Evolutionary conservation across 2,329 filamentous ascomycete species (phyloP).

Genomic region (Colletotrichum orbiculare): DNA sequence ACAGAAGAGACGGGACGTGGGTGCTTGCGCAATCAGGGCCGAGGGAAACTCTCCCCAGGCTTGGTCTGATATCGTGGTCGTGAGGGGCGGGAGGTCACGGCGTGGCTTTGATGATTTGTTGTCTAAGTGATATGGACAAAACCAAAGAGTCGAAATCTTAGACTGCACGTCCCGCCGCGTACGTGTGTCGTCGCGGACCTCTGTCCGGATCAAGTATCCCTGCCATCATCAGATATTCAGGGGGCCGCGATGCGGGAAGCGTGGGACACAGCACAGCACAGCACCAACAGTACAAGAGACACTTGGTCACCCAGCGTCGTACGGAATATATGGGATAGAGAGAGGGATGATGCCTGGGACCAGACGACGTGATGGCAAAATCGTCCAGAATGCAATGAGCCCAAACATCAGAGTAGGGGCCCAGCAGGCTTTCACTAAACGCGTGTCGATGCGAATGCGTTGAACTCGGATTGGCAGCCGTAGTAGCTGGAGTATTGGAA

Average conservation of each 20-base stretch:
- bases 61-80: neutral
- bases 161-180: neutral
- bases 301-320: neutral
- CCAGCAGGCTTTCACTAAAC: conserved; percentile 7
- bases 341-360: conserved; percentile 22
- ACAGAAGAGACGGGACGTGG: conserved; percentile 14
- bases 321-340: neutral
- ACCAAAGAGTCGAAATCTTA: neutral
- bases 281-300: too few species aligned
- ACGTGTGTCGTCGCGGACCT: conserved; percentile 2
- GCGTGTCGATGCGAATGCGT: conserved; percentile 19
- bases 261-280: too few species aligned
- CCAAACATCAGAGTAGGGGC: conserved; percentile 26
- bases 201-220: neutral
- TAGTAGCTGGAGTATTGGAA: too few species aligned
- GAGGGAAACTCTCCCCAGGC: conserved; percentile 1
- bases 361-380: neutral
- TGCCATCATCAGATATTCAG: conserved; percentile 2
- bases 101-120: neutral
- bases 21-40: neutral
- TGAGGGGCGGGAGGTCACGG: neutral
- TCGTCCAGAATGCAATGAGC: conserved; percentile 7
- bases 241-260: neutral
- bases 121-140: conserved; percentile 21
- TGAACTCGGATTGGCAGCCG: neutral